Base-by-base conservation (phyloP, 192 early-diverging fungal species). In the Coemansia sp. region DNA sequence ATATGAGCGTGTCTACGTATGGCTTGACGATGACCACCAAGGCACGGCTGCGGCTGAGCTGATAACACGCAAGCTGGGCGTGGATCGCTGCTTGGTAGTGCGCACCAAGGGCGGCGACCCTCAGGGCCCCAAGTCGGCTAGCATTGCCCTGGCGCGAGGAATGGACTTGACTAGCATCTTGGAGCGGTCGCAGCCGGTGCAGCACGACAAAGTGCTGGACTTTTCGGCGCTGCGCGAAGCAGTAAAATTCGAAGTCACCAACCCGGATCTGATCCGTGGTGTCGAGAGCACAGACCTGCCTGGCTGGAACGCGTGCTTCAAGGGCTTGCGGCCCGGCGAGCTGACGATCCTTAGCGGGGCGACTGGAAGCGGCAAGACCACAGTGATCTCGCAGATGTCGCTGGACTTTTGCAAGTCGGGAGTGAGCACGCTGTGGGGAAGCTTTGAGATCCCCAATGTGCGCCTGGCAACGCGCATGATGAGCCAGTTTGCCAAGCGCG, bases 371-470 rank as follows among this genome's bases (percentile, higher is more conserved):
- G 90, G 90, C 16, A 91, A 91, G 58, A 91, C 90, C 1, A 91
- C 90, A 0, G 76, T 91, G 6, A 76, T 89, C 14, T 89, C 86
- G 76, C 90, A 91, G 48, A 55, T 89, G 63, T 88, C 86, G 63
- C 66, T 91, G 10, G 89, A 89, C 67, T 89, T 85, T 67, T 89
- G 88, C 70, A 71, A 82, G 69, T 83, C 81, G 16, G 88, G 88
- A 37, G 84, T 91, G 21, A 86, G 85, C 60, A 91, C 88, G 3
- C 73, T 91, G 35, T 91, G 90, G 90, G 90, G 90, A 36, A 88
- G 86, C 46, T 91, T 91, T 81, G 90, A 91, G 75, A 89, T 91
- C 59, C 82, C 84, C n/a, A 90, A 90, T 42, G 77, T 86, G 53
- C 76, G 88, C 9, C 73, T 91, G 21, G 86, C 86, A 0, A 87